Conservation (phyloP, 2,329 filamentous ascomycete species). For the Aureobasidium zeae region DNA sequence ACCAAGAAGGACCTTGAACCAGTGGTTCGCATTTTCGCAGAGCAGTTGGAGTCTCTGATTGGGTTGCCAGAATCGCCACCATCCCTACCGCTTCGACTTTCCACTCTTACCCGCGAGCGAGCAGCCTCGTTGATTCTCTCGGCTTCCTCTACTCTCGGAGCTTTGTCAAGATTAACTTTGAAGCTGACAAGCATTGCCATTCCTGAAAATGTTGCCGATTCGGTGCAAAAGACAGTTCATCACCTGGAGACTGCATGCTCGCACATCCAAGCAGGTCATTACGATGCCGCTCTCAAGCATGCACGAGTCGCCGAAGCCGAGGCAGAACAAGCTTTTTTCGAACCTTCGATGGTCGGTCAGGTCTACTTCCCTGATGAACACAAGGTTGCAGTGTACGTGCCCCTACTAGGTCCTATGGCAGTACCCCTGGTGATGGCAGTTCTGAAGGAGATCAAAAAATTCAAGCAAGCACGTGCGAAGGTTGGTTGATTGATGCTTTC, state of each 20-base stretch:
- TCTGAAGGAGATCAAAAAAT: constrained; percentile 61
- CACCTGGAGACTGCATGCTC: constrained; percentile 72
- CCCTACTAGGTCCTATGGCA: constrained; percentile 78
- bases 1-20: constrained; percentile 59
- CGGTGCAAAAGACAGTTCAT: constrained; percentile 67
- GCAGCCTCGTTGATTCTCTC: constrained; percentile 78
- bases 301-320: constrained; percentile 79
- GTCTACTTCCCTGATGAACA: constrained; percentile 98
- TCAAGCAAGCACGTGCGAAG: constrained; percentile 8
- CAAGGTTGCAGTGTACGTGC: constrained; percentile 92
- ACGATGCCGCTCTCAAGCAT: constrained; percentile 61
- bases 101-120: constrained; percentile 75
- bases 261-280: constrained; percentile 52
- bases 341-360: constrained; percentile 98
- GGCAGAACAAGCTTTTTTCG: constrained; percentile 91
- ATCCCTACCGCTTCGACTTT: constrained; percentile 75
- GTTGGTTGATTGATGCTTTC: neutral
- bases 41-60: constrained; percentile 78
- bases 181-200: constrained; percentile 87
- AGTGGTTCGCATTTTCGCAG: constrained; percentile 80
- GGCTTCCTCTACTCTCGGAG: constrained; percentile 88
- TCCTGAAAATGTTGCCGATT: constrained; percentile 73
- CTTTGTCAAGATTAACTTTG: constrained; percentile 72
- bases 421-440: constrained; percentile 80
- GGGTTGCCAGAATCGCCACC: constrained; percentile 69